These are phyloP conservation scores for Psilocybe cyanescens DNA, from an alignment of 768 basidiomycete species.

Conservation along the genomic window DNA sequence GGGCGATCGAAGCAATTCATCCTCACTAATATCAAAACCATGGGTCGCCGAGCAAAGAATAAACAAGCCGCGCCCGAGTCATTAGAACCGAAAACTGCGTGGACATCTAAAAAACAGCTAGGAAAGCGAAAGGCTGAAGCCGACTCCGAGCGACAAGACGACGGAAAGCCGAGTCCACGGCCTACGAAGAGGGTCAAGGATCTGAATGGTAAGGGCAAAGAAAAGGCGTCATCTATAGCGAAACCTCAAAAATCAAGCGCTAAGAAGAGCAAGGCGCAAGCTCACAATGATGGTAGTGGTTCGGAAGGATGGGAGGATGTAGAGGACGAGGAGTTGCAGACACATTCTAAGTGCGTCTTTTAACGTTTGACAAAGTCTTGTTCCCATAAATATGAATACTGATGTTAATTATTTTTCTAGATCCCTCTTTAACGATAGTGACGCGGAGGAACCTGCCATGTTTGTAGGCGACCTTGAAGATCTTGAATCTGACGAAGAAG, in stretches of 20 bases:
- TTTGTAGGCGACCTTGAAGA: conserved; percentile 55
- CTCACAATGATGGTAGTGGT: conserved; percentile 29
- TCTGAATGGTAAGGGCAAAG: conserved; percentile 39
- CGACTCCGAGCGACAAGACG: conserved; percentile 29
- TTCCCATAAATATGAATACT: conserved; percentile 6
- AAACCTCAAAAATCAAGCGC: conserved; percentile 19
- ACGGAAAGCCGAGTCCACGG: conserved; percentile 34
- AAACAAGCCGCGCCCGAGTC: conserved; percentile 79
- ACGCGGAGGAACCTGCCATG: conserved; percentile 37
- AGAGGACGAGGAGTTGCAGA: conserved; percentile 48
- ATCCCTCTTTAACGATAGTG: conserved; percentile 50
- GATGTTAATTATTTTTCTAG: conserved; percentile 28
- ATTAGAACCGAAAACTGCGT: conserved; percentile 43
- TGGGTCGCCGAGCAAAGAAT: conserved; percentile 87
- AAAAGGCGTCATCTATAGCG: conserved; percentile 23
- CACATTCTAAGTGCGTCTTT: conserved; percentile 41
- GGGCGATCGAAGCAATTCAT: conserved; percentile 1
- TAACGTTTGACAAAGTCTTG: neutral
- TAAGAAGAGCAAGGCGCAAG: conserved; percentile 19
- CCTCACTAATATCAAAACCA: conserved; percentile 30
- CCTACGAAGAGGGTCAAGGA: conserved; percentile 55
- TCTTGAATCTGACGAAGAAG: conserved; percentile 50
- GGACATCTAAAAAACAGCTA: conserved; percentile 54
- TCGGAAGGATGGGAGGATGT: conserved; percentile 69
- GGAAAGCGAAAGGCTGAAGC: conserved; percentile 75